Evolutionary conservation across 441 rosid species (phyloP).

Genomic region (Pelargonium myrrhifolium): DNA sequence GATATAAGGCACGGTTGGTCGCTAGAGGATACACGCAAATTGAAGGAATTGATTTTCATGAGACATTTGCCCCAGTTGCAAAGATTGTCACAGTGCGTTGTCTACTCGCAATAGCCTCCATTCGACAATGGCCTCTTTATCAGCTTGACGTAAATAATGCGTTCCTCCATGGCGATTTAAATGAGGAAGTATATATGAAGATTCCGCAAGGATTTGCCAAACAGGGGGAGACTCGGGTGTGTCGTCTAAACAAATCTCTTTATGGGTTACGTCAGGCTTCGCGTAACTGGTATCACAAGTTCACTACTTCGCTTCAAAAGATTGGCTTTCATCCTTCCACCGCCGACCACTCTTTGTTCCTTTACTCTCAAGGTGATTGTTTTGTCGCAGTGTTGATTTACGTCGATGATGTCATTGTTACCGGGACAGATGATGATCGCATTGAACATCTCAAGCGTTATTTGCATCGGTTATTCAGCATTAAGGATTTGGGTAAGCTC

Average conservation of each 20-base stretch:
- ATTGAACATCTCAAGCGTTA: neutral
- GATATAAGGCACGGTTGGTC: slow-evolving; percentile 4
- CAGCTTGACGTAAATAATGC: slow-evolving; percentile 1
- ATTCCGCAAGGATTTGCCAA: too few relatives aligned
- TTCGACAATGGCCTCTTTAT: neutral
- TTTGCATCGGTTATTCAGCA: neutral
- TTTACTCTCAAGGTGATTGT: neutral
- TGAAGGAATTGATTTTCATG: neutral
- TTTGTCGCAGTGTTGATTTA: neutral
- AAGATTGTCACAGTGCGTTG: neutral
- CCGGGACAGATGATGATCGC: neutral
- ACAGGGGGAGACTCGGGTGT: too few relatives aligned
- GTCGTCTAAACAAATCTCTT: too few relatives aligned
- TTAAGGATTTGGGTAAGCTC: neutral
- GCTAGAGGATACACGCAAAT: neutral
- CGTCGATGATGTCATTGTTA: neutral
- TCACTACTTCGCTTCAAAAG: neutral
- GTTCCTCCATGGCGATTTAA: too few relatives aligned
- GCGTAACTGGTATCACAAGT: too few relatives aligned
- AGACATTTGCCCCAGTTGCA: neutral
- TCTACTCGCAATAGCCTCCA: too few relatives aligned
- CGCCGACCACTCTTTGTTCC: slow-evolving; percentile 4
- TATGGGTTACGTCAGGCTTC: too few relatives aligned
- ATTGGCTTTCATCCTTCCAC: neutral
- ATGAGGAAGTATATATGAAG: too few relatives aligned